A percentile compares a stretch with the other conserved stretches of the same genome.
These are phyloP conservation scores for Ogataea trehaloabstinens DNA, from an alignment of 805 yeast species.

Conservation along the genomic window DNA sequence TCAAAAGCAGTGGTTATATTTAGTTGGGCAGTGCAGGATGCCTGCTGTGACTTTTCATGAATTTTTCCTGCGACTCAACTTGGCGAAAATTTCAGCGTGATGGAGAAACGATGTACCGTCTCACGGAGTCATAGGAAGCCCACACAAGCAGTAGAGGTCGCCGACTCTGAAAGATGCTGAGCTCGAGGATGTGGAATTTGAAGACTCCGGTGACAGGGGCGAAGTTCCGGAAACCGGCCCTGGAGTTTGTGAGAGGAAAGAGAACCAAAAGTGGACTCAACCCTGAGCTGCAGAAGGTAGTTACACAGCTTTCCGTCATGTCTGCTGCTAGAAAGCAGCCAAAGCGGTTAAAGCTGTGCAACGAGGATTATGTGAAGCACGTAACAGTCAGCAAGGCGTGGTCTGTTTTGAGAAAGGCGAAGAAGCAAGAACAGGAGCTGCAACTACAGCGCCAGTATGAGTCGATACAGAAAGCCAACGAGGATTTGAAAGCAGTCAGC, in stretches of 20 bases:
- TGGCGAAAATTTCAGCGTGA: too few relatives aligned
- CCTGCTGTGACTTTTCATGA: too few relatives aligned
- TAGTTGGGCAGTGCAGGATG: too few relatives aligned
- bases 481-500: constrained; percentile 52
- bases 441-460: constrained; percentile 60
- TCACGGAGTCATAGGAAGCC: too few relatives aligned
- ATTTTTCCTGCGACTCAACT: too few relatives aligned
- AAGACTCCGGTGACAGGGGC: too few relatives aligned
- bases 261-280: constrained; percentile 29
- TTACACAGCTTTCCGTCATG: constrained; percentile 69
- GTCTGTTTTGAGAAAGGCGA: constrained; percentile 57
- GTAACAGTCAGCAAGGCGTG: constrained; percentile 81
- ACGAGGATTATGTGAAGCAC: constrained; percentile 85
- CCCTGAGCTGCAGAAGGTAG: constrained; percentile 30
- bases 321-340: constrained; percentile 91
- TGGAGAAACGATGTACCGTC: too few relatives aligned
- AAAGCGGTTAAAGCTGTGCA: constrained; percentile 64
- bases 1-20: too few relatives aligned
- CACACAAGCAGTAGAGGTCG: too few relatives aligned
- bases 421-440: constrained; percentile 40
- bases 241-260: constrained; percentile 43
- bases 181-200: too few relatives aligned
- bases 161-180: too few relatives aligned
- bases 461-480: constrained; percentile 69
- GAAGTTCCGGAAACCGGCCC: constrained; percentile 26